These are phyloP conservation scores for Haemoproteus tartakovskyi DNA, from an alignment of 169 alveolate genomes.

Conservation along the genomic window DNA sequence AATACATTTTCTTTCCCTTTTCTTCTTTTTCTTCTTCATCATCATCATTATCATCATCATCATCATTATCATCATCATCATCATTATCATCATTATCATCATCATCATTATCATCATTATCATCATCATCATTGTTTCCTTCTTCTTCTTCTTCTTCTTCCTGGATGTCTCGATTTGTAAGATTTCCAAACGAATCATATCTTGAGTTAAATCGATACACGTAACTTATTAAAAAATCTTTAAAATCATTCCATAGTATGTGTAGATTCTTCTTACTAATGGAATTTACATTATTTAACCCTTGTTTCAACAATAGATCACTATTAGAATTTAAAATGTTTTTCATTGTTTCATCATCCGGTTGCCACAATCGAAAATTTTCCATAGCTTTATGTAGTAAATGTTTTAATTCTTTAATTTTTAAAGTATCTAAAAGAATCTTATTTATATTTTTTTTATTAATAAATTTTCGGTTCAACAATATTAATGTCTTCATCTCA, in stretches of 20 bases:
- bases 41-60: not conserved
- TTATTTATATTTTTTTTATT: constrained; percentile 43
- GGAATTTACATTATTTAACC: constrained; percentile 11
- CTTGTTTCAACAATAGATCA: constrained; percentile 42
- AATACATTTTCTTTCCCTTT: constrained; percentile 11
- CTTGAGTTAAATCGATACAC: not conserved
- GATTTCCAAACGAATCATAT: not conserved
- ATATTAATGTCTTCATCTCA: constrained; percentile 30
- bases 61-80: not conserved
- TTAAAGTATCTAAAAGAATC: constrained; percentile 12
- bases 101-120: not conserved
- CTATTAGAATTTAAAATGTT: constrained; percentile 43
- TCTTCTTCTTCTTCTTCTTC: constrained; percentile 3
- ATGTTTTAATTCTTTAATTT: constrained; percentile 44
- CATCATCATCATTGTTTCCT: constrained; percentile 15
- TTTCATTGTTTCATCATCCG: constrained; percentile 24
- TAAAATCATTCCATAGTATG: constrained; percentile 65
- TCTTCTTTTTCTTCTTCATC: constrained; percentile 13
- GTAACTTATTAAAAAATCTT: constrained; percentile 46
- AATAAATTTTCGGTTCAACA: constrained; percentile 37
- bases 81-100: not conserved
- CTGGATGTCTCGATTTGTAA: not conserved
- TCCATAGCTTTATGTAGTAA: constrained; percentile 59
- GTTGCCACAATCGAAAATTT: constrained; percentile 66
- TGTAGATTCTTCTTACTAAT: constrained; percentile 16